phyloP scores from a whole-genome alignment of 2,329 filamentous ascomycete genomes.

The Camptophora hylomeconis region DNA sequence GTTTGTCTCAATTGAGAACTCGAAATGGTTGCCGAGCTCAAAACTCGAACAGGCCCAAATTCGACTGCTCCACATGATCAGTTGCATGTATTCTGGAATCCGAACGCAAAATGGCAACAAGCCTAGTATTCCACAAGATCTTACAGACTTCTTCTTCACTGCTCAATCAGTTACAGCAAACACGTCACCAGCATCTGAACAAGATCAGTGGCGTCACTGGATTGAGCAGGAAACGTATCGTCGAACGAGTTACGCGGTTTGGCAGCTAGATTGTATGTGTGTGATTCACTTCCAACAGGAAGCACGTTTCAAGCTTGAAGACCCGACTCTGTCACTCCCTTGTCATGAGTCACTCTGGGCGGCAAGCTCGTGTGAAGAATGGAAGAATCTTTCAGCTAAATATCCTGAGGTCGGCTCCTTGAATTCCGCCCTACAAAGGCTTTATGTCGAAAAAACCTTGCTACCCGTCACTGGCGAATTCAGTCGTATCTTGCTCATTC shows the following conservation, averaged over 20 bases:
- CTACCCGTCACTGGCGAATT: conserved; percentile 34
- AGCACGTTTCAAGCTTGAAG: conserved; percentile 25
- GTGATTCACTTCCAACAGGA: conserved; percentile 26
- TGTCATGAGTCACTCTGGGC: conserved; percentile 30
- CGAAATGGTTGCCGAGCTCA: conserved; percentile 3
- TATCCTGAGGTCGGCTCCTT: too few species aligned
- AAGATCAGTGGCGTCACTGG: conserved; percentile 24
- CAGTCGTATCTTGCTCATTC: conserved; percentile 35
- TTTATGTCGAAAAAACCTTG: conserved; percentile 38
- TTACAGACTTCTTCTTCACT: neutral
- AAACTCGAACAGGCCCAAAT: conserved; percentile 12
- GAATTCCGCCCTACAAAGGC: conserved; percentile 31
- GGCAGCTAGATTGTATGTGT: conserved; percentile 31
- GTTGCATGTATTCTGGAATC: conserved; percentile 18
- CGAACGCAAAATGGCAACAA: too few species aligned
- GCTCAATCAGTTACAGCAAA: neutral
- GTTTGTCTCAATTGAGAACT: too few species aligned
- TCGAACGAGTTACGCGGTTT: conserved; percentile 29
- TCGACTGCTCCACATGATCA: conserved; percentile 16
- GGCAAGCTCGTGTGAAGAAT: conserved; percentile 21
- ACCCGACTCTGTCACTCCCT: conserved; percentile 25
- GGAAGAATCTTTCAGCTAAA: conserved; percentile 18
- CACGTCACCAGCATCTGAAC: conserved; percentile 7
- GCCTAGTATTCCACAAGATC: too few species aligned
- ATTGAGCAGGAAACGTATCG: conserved; percentile 23